These are phyloP conservation scores for Annulohypoxylon stygium DNA, from an alignment of 495 filamentous ascomycete species.

Conservation along the genomic window DNA sequence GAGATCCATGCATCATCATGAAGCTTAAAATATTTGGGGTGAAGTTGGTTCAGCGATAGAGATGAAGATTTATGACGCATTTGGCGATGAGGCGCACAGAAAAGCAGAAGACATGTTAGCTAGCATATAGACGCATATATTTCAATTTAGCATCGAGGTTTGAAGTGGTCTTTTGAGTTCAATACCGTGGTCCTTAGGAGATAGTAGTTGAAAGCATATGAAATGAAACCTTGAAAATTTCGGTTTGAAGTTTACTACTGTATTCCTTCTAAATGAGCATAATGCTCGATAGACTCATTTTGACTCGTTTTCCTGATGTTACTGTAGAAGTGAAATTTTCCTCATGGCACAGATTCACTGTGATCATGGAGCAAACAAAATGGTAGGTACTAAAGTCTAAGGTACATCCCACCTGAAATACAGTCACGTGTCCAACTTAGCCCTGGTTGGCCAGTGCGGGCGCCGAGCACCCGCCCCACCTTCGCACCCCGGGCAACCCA, in stretches of 20 bases:
- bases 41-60: background rate
- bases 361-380: background rate
- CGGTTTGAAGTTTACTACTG: too few relatives aligned
- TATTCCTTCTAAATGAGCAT: too few relatives aligned
- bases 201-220: too few relatives aligned
- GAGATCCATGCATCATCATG: background rate
- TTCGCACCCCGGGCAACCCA: background rate
- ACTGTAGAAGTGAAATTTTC: too few relatives aligned
- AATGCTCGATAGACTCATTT: too few relatives aligned
- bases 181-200: too few relatives aligned
- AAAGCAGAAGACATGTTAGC: background rate
- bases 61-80: background rate
- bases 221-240: too few relatives aligned
- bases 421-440: background rate
- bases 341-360: too few relatives aligned
- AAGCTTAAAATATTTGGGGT: background rate
- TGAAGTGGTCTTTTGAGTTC: too few relatives aligned
- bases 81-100: background rate
- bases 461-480: conserved; percentile 26
- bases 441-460: conserved; percentile 16
- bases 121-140: background rate
- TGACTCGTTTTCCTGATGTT: too few relatives aligned
- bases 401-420: conserved; percentile 9
- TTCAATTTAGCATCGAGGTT: background rate
- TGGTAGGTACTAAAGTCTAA: too few relatives aligned